Percentiles rank a stretch among this genome's conserved stretches.
Evolutionary conservation across 345 rosid genomes (phyloP).

Genomic region (Arabis alpina): DNA sequence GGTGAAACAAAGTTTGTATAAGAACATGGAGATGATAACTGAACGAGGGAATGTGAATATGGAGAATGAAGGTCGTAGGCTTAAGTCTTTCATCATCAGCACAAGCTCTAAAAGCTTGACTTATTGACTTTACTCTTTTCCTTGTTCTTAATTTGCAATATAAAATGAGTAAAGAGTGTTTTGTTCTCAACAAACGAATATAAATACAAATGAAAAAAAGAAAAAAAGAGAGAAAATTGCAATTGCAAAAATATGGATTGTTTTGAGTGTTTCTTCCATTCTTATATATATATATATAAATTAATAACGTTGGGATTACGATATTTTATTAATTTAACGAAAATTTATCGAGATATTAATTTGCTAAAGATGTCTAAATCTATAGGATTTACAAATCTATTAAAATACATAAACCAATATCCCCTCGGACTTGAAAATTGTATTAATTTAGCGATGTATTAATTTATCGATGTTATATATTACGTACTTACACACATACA

Average conservation of each 20-base stretch:
- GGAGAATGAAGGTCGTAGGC: conserved; percentile 48
- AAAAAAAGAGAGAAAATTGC: neutral
- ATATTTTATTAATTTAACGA: no score
- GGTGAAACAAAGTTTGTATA: conserved; percentile 83
- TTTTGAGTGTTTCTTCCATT: neutral
- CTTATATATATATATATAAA: no score
- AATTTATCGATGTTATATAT: no score
- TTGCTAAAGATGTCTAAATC: no score
- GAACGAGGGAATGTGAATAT: conserved; percentile 58
- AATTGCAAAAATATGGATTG: neutral
- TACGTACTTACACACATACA: no score
- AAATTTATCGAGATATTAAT: no score
- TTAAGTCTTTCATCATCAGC: conserved; percentile 71
- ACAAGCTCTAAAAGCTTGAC: conserved; percentile 96
- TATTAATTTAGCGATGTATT: no score
- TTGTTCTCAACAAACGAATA: conserved; percentile 7
- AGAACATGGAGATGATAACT: conserved; percentile 90
- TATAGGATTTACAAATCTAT: no score
- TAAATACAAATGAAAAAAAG: neutral
- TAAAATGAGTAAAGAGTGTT: conserved; percentile 26
- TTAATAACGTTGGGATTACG: no score
- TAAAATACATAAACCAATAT: no score
- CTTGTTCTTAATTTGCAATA: conserved; percentile 7
- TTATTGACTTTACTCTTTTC: conserved; percentile 42
- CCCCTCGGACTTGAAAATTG: no score